Percentiles rank a stretch among this genome's conserved stretches.
Evolutionary conservation across 2,329 filamentous ascomycete genomes (phyloP).

Genomic region (Pseudogymnoascus sp.): DNA sequence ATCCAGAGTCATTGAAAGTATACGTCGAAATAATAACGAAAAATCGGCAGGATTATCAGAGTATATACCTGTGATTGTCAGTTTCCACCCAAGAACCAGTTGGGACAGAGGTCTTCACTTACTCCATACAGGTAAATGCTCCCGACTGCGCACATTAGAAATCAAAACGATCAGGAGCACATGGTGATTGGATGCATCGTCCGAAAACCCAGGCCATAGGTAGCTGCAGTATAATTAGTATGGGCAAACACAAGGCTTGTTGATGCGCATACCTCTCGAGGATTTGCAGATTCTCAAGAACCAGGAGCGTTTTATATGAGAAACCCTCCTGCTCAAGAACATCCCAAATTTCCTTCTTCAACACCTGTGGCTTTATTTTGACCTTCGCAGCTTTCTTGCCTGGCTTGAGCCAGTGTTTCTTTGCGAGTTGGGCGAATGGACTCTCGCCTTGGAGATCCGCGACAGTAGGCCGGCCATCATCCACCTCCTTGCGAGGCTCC

Average conservation of each 20-base stretch:
- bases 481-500: conserved; percentile 26
- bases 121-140: conserved; percentile 85
- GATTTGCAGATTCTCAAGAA: conserved; percentile 84
- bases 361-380: conserved; percentile 70
- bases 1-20: conserved; percentile 80
- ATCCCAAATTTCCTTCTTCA: conserved; percentile 88
- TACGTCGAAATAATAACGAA: conserved; percentile 79
- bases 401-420: conserved; percentile 74
- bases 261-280: conserved; percentile 62
- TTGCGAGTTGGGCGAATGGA: conserved; percentile 69
- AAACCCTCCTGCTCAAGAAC: conserved; percentile 77
- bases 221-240: conserved; percentile 51
- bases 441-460: conserved; percentile 66
- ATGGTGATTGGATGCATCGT: conserved; percentile 86
- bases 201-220: conserved; percentile 87
- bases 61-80: conserved; percentile 57
- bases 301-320: conserved; percentile 66
- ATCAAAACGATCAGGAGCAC: conserved; percentile 81
- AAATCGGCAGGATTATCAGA: conserved; percentile 73
- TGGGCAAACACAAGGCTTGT: neutral
- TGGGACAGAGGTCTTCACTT: conserved; percentile 28
- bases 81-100: conserved; percentile 3
- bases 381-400: conserved; percentile 55
- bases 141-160: conserved; percentile 79
- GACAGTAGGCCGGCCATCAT: conserved; percentile 53